Evolutionary conservation across 106 monocot genomes (phyloP), one percentile per base, ranked within the genome.

Genomic region (Dactylorhiza incarnata): DNA sequence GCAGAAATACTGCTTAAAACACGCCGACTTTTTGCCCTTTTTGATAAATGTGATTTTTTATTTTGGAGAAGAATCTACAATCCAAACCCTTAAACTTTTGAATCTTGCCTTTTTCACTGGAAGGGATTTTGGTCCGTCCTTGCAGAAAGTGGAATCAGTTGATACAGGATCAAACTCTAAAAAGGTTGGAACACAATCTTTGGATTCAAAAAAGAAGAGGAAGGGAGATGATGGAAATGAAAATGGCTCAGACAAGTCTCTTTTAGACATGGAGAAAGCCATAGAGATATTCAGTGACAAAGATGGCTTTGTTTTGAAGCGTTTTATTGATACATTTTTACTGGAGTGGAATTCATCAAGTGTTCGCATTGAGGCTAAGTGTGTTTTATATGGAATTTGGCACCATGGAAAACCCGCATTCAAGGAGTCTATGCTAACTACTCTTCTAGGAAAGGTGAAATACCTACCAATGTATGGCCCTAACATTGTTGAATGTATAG

Each of bases 301-400:
- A 77, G 83, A 89, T 78, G 83, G 87, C 70, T 49, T 7, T 75
- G 24, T 86, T 78, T 82, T 94, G 67, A 83, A 82, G 54, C 71
- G 75, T 45, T 99, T 99, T 81, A 86, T 99, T 76, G 94, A 94
- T 79, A 81, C 81, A 15, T 99, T 99, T 77, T 86, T 99, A 50
- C 82, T 99, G 8, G 94, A 99, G 77, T 99, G 99, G 99, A 94
- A 89, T 76, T 91, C 94, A 75, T 71, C 85, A 78, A 86, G 84
- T 86, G 88, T 99, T 1, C 94, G 99, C 9, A 43, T 77, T 75
- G 94, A 99, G 81, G 94, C 99, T 11, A 99, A 94, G 76, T 83
- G 83, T 82, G 91, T 94, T 24, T 75, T 99, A 45, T 94, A 86
- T 86, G 99, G 99, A 14, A 73, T 91, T 49, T 99, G 99, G 99